Conservation (phyloP, 108 stramenopile genomes). For the Thalassiosira profunda region DNA sequence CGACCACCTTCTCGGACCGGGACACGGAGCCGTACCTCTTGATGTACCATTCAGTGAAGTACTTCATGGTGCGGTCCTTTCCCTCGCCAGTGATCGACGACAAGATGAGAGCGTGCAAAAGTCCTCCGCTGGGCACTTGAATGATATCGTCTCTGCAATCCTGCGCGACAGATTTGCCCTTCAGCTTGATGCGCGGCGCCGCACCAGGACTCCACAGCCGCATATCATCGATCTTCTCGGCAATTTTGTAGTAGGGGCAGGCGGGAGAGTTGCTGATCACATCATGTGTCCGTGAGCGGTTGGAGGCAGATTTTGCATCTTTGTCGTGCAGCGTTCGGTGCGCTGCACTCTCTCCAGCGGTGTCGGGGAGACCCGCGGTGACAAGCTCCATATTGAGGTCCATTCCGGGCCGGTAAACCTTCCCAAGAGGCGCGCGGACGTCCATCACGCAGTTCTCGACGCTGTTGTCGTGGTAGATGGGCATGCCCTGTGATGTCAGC, state of each 20-base stretch:
- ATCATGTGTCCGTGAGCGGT: no score
- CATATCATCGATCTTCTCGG: neutral
- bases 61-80: neutral
- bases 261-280: no score
- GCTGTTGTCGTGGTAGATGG: slow-evolving; percentile 2
- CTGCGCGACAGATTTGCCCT: neutral
- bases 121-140: neutral
- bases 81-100: neutral
- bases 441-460: neutral
- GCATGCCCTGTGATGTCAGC: neutral
- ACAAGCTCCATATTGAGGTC: no score
- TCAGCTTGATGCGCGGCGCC: no score
- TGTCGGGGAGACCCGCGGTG: no score
- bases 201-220: no score
- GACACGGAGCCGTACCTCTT: neutral
- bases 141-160: neutral
- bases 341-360: no score
- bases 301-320: no score
- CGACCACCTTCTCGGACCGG: neutral
- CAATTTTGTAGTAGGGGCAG: no score
- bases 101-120: neutral
- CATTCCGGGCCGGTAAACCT: no score
- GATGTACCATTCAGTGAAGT: neutral
- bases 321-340: no score
- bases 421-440: neutral